phyloP scores from a whole-genome alignment of 768 basidiomycete genomes.

The Kwoniella newhampshirensis region DNA sequence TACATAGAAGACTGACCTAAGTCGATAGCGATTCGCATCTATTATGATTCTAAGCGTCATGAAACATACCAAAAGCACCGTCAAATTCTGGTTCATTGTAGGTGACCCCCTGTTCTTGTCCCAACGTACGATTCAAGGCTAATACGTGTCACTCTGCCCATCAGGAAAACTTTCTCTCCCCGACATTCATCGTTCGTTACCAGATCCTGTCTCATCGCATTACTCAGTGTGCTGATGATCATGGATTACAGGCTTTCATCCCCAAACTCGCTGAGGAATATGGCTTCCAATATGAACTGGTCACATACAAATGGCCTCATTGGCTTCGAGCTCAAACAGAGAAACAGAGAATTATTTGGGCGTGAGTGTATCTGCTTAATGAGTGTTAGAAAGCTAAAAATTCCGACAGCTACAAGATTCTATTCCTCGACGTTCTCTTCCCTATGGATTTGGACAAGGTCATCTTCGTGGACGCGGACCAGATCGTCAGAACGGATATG shows the following conservation, averaged over 20 bases:
- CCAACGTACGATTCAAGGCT: too few relatives aligned
- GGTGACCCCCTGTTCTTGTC: too few relatives aligned
- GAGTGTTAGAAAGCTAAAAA: background rate
- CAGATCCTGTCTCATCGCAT: too few relatives aligned
- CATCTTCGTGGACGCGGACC: conserved; percentile 88
- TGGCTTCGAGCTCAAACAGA: conserved; percentile 97
- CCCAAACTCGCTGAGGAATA: conserved; percentile 89
- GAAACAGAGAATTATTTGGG: conserved; percentile 98
- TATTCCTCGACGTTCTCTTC: conserved; percentile 97
- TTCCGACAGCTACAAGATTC: conserved; percentile 75
- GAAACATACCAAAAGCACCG: conserved; percentile 85
- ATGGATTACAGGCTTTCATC: conserved; percentile 74
- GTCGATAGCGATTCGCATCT: conserved; percentile 79
- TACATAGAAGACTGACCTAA: background rate
- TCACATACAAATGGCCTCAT: conserved; percentile 98
- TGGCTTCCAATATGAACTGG: conserved; percentile 91
- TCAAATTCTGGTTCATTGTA: conserved; percentile 99
- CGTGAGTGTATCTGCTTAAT: conserved; percentile 50
- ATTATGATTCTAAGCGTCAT: conserved; percentile 98
- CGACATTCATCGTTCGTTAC: conserved; percentile 78
- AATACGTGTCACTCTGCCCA: too few relatives aligned
- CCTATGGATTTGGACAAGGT: conserved; percentile 99
- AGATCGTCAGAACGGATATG: conserved; percentile 91
- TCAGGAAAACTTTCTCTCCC: conserved; percentile 88
- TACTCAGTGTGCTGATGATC: background rate